Evolutionary conservation across 1,284 basidiomycete species (phyloP).

Genomic region (Moniliella sp.): DNA sequence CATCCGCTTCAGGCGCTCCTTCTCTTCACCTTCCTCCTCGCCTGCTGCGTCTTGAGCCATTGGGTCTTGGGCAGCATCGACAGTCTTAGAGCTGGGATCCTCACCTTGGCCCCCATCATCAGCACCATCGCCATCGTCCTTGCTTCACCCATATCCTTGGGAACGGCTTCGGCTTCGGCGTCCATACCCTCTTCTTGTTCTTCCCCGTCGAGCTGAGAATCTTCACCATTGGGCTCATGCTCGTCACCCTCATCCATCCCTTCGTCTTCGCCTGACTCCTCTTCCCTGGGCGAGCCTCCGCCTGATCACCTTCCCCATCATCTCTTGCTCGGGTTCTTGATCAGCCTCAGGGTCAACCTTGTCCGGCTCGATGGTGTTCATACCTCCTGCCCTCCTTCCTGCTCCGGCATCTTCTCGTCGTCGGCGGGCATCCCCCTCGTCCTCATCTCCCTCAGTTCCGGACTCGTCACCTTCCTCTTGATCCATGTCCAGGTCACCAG

Average conservation of each 20-base stretch:
- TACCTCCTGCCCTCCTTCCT: conserved; percentile 27
- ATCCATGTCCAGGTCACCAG: neutral
- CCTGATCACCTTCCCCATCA: conserved; percentile 41
- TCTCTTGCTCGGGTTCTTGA: conserved; percentile 26
- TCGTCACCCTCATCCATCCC: conserved; percentile 3
- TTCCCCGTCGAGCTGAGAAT: conserved; percentile 4
- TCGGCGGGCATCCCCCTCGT: conserved; percentile 42
- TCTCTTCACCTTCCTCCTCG: conserved; percentile 4
- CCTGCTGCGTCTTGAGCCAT: conserved; percentile 2
- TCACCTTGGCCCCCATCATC: conserved; percentile 28
- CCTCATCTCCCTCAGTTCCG: neutral
- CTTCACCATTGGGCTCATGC: conserved; percentile 1
- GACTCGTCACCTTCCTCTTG: neutral
- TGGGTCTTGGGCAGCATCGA: neutral
- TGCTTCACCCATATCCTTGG: too few species aligned
- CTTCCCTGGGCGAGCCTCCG: conserved; percentile 5
- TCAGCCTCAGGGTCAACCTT: conserved; percentile 8
- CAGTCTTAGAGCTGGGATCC: conserved; percentile 7
- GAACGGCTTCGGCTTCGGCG: too few species aligned
- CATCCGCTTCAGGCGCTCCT: conserved; percentile 3
- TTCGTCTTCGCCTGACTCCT: conserved; percentile 4
- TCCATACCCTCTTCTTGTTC: conserved; percentile 1
- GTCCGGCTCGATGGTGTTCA: conserved; percentile 27
- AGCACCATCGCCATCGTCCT: conserved; percentile 4
- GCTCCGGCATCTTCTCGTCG: conserved; percentile 85